Percentiles rank a stretch among this genome's conserved stretches.
These are phyloP conservation scores for Fusarium sp. DNA, from an alignment of 2,329 filamentous ascomycete genomes.

Conservation along the genomic window DNA sequence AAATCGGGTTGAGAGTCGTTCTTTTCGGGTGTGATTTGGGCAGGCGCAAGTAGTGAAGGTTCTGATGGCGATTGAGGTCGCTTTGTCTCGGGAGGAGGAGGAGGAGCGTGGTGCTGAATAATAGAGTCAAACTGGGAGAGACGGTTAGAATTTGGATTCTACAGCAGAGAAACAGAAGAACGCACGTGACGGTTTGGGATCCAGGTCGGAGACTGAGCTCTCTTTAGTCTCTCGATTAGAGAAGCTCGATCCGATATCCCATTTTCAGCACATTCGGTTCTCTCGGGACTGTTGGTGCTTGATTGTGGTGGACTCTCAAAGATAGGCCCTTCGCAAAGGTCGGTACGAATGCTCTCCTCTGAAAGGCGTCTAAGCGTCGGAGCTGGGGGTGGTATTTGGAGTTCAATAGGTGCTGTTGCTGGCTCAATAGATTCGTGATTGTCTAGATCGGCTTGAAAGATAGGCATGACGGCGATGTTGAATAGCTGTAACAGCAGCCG, in stretches of 20 bases:
- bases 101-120: conserved; percentile 40
- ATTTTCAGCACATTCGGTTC: conserved; percentile 40
- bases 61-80: conserved; percentile 49
- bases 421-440: conserved; percentile 46
- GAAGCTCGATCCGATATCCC: conserved; percentile 73
- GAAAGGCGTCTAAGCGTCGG: conserved; percentile 54
- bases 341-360: conserved; percentile 69
- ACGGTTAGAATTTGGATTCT: conserved; percentile 16
- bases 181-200: conserved; percentile 70
- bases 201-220: conserved; percentile 80
- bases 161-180: conserved; percentile 18
- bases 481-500: conserved; percentile 49
- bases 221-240: conserved; percentile 86
- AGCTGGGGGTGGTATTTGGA: conserved; percentile 23
- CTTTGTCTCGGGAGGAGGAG: conserved; percentile 19
- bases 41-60: conserved; percentile 58
- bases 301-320: conserved; percentile 53
- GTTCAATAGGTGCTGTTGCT: conserved; percentile 33
- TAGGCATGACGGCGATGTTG: conserved; percentile 60
- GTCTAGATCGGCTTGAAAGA: conserved; percentile 64
- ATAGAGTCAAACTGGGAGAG: conserved; percentile 52
- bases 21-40: conserved; percentile 57
- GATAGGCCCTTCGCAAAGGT: conserved; percentile 69
- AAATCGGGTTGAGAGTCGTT: conserved; percentile 25
- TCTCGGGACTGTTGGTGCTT: conserved; percentile 36